Evolutionary conservation across 441 rosid species (phyloP), one percentile per base, ranked within the genome.

Genomic region (Raphanus hybrid): DNA sequence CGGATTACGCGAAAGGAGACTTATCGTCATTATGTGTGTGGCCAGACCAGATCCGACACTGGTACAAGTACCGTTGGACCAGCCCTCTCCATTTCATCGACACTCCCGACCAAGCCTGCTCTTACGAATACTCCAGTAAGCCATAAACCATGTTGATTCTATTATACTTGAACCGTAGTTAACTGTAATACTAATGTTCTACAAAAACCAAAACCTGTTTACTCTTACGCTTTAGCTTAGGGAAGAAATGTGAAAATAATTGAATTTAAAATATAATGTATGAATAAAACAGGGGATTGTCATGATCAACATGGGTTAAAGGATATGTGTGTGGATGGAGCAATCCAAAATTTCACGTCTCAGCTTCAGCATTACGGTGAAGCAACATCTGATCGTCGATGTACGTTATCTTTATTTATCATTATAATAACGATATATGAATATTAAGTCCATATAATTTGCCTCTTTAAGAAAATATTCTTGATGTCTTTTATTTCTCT

Each of bases 41-140:
- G 98, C 96, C 99, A 6, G 99, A 94, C 80, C 99, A 94, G 83
- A 84, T 94, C 82, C 84, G 99, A 41, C 97, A 94, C 74, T 92
- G 97, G 98, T 81, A 92, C 77, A 86, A 75, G 43, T 94, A 94
- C 78, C 85, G 91, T 26, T 94, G 99, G 99, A 92, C 99, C 0
- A 91, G 99, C 75, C 15, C 94, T 7, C 98, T 94, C 65, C 99
- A 94, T 83, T 92, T 84, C 89, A 94, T 94, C 9, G 99, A 94
- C 83, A 91, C 97, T 7, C 99, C 97, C 0, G 97, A 94, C 71
- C 59, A 87, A 3, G 88, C 87, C 15, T 94, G 99, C 87, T 75
- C 90, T 34, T 94, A 86, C 58, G 82, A 91, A 39, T 86, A 84
- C 67, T 77, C 92, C 4, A 91, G 98, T 94, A 84, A 87, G 77